Base-by-base conservation (phyloP, 805 yeast species). In the Diddensiella transvaalensis region DNA sequence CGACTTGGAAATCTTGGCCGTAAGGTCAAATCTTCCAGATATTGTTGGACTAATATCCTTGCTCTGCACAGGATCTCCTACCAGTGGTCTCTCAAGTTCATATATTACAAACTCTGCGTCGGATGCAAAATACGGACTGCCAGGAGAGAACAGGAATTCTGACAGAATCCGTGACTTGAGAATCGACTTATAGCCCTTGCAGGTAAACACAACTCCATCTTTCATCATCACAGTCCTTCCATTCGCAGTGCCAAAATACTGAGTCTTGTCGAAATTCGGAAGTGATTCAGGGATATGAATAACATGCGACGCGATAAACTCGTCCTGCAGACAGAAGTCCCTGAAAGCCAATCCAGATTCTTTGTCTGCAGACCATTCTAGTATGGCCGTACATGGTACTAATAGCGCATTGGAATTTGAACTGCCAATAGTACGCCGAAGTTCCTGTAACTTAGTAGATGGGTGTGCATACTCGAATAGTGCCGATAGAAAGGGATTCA, bases 391-490 rank as follows among this genome's bases (percentile, higher is more conserved):
- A 3, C 80, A 78, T 0, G 95, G 95, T 1, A 83, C 80, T n/a
- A 86, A 60, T 11, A 86, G 60, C 2, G 80, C 71, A 60, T 74
- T 80, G n/a, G 75, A 76, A 17, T 71, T 72, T 33, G 83, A 78
- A 51, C 63, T 65, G 38, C 59, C 62, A 48, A 13, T 81, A 4
- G 63, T 50, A 17, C 40, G 48, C 8, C 51, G 44, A 38, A 50
- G 42, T 21, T 59, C 55, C 15, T 49, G 44, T 37, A 53, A 47
- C 41, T 50, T 53, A 13, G 54, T 33, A 22, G 53, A 42, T 1
- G 80, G 79, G 48, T 67, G 70, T 0, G 85, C 83, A 56, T 83
- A 80, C 66, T 83, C 82, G 69, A 85, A 83, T 4, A 85, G 64
- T 33, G 80, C 73, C 62, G 84, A 80, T 26, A 85, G 67, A 30